A percentile compares a stretch with the other conserved stretches of the same genome.
Evolutionary conservation across 2,329 filamentous ascomycete species (phyloP).

Genomic region (Botrytis elliptica): DNA sequence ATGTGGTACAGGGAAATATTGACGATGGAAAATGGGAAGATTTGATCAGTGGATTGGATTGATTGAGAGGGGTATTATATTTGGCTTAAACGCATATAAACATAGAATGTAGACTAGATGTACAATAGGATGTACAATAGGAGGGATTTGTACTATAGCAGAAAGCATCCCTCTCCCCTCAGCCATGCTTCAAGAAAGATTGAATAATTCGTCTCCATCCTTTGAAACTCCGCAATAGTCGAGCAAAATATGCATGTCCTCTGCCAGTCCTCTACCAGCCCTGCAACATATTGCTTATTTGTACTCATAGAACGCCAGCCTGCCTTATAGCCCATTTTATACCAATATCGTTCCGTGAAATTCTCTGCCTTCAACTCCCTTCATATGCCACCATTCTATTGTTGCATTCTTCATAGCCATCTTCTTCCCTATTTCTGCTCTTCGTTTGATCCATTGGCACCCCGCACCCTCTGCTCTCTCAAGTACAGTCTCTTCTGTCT

Average conservation of each 20-base stretch:
- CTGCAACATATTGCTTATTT: background rate
- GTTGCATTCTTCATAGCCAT: background rate
- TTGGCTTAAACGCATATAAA: conserved; percentile 28
- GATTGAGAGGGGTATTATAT: conserved; percentile 28
- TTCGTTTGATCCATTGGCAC: conserved; percentile 21
- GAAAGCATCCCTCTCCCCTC: background rate
- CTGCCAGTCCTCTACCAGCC: background rate
- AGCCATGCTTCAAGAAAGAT: background rate
- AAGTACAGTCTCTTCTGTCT: conserved; percentile 36
- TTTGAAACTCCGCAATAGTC: background rate
- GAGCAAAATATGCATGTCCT: background rate
- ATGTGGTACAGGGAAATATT: conserved; percentile 54
- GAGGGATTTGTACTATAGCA: background rate
- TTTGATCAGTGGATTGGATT: conserved; percentile 53
- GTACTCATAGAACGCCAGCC: conserved; percentile 5
- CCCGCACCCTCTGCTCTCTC: conserved; percentile 40
- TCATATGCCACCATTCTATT: background rate
- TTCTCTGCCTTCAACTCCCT: background rate
- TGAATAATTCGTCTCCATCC: background rate
- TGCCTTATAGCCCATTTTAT: background rate
- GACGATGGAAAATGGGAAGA: conserved; percentile 54
- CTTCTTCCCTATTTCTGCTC: conserved; percentile 18
- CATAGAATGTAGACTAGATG: conserved; percentile 16
- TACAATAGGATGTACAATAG: conserved; percentile 6
- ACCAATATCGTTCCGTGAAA: background rate